Base-by-base conservation (phyloP, 2,329 filamentous ascomycete genomes). In the Septoria petroselini region DNA sequence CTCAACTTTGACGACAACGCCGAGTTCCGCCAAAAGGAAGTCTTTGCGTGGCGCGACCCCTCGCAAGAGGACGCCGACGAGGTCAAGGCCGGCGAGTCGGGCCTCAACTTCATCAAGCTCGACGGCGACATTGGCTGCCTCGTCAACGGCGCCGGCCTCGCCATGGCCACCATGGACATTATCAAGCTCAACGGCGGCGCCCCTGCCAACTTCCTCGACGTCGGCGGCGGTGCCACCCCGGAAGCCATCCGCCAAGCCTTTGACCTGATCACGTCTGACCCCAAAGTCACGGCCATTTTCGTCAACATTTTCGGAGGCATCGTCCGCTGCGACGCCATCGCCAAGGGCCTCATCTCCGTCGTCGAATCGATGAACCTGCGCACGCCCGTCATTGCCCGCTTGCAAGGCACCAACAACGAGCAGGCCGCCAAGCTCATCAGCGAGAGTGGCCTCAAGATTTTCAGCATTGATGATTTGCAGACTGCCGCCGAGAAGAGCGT, bases 131-230 rank as follows among this genome's bases (percentile, higher is more conserved):
- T 98, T 71, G 93, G 93, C 74, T 98, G 93, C 79, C 81, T 97
- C 54, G 93, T 98, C 78, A 98, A 98, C 78, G 93, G 93, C 71
- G 93, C 93, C 66, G 93, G 93, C 77, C 86, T 98, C 62, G 93
- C 93, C 75, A 98, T 98, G 93, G 93, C 93, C 58, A 98, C 93
- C 71, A 98, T 98, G 93, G 93, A 98, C 74, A 97, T 98, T 73
- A 98, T 98, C 82, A 97, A 98, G 84, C 83, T 98, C 58, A 98
- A 97, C 76, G 93, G 93, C 64, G 93, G 93, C 58, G 79, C 83
- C 68, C 93, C 93, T 57, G 93, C 93, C 65, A 98, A 98, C 83
- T 98, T 98, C 84, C 81, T 98, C 64, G 93, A 98, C 71, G 93
- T 98, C 63, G 93, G 93, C 68, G 93, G 93, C 71, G 93, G 93